A percentile compares a stretch with the other conserved stretches of the same genome.
phyloP scores from a whole-genome alignment of 2,329 filamentous ascomycete genomes.

The Phoma sp. region DNA sequence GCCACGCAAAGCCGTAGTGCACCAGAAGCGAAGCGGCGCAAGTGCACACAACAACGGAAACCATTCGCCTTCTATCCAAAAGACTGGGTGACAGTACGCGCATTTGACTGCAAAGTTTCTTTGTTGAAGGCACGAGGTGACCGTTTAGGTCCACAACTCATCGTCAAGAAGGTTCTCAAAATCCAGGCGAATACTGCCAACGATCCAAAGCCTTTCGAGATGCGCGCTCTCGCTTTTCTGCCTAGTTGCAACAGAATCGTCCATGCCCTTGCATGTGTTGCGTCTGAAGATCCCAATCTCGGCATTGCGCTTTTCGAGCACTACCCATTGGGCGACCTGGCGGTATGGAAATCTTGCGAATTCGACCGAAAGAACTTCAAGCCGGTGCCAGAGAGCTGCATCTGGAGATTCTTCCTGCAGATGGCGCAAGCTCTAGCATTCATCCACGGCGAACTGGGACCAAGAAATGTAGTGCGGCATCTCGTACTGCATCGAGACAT shows the following conservation, averaged over 20 bases:
- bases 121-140: neutral
- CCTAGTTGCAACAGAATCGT: conserved; percentile 31
- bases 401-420: conserved; percentile 41
- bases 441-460: conserved; percentile 29
- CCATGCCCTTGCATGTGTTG: conserved; percentile 15
- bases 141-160: neutral
- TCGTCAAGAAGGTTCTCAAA: conserved; percentile 33
- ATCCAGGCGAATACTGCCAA: neutral
- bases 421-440: conserved; percentile 39
- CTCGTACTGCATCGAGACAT: conserved; percentile 33
- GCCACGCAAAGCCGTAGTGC: neutral
- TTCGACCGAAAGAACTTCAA: conserved; percentile 25
- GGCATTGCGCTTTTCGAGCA: conserved; percentile 30
- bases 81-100: neutral
- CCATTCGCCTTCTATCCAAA: neutral
- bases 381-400: conserved; percentile 33
- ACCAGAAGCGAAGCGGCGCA: neutral
- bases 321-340: conserved; percentile 32
- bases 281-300: conserved; percentile 13
- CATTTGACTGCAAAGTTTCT: neutral
- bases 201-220: conserved; percentile 20
- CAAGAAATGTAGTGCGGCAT: neutral
- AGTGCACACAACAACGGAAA: neutral
- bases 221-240: conserved; percentile 18
- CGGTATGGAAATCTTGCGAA: conserved; percentile 23